phyloP scores from a whole-genome alignment of 2,329 filamentous ascomycete species.

The Cucurbitaria berberidis region DNA sequence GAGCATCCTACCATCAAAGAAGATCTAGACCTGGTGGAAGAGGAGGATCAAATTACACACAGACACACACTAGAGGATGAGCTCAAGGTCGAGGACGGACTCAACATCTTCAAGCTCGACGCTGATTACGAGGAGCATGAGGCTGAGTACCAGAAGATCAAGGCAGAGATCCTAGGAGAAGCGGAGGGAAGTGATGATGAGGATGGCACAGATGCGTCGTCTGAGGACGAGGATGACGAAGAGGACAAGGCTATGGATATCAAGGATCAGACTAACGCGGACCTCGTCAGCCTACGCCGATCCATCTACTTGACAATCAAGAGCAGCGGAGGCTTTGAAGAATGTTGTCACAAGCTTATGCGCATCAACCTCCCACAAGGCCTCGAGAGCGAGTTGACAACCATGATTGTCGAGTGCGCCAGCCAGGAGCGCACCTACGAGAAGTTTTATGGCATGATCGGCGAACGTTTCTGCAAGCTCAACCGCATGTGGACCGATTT shows the following conservation, averaged over 20 bases:
- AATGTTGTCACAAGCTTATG: slow-evolving; percentile 97
- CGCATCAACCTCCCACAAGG: slow-evolving; percentile 82
- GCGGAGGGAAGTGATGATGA: slow-evolving; percentile 68
- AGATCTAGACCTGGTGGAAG: slow-evolving; percentile 92
- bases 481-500: slow-evolving; percentile 94
- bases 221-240: slow-evolving; percentile 74
- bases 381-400: slow-evolving; percentile 86
- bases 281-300: slow-evolving; percentile 88
- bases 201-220: slow-evolving; percentile 67
- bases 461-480: slow-evolving; percentile 93
- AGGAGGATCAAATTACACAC: slow-evolving; percentile 98
- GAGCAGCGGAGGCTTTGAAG: slow-evolving; percentile 94
- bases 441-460: slow-evolving; percentile 95
- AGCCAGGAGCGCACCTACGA: slow-evolving; percentile 96
- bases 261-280: slow-evolving; percentile 96
- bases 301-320: slow-evolving; percentile 98
- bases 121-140: slow-evolving; percentile 89
- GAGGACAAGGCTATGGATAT: slow-evolving; percentile 89
- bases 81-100: slow-evolving; percentile 78
- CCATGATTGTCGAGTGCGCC: slow-evolving; percentile 97
- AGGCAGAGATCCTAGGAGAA: slow-evolving; percentile 92
- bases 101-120: slow-evolving; percentile 97
- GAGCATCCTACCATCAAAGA: slow-evolving; percentile 90
- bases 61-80: slow-evolving; percentile 76
- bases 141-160: slow-evolving; percentile 84